Evolutionary conservation across 179 eudicot species (phyloP), one percentile per base, ranked within the genome.

Genomic region (Nepenthes alata): DNA sequence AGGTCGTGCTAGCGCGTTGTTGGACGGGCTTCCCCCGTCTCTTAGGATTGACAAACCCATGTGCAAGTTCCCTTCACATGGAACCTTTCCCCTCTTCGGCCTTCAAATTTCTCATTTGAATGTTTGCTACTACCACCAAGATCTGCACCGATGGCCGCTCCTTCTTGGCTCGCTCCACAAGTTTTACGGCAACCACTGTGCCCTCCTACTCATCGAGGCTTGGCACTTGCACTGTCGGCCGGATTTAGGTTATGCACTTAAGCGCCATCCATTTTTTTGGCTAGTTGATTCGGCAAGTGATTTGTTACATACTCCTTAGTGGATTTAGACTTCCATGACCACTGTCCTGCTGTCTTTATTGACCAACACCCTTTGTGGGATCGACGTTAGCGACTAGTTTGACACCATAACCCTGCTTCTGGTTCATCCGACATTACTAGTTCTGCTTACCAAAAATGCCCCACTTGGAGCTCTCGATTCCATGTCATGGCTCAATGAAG

Each of bases 221-320:
- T 68, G 73, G 73, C 77, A 49, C 73, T 68, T 74, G 72, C 76
- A 72, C 47, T 65, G 61, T 59, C 69, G 60, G 65, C 70, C 61
- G 70, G 61, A 66, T 70, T 45, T 70, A 70, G 69, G 74, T 70
- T 69, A 60, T 69, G 56, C 64, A 64, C 74, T 70, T 70, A 57
- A 68, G 61, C 61, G 55, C 72, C 72, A 68, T 68, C 72, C 72
- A 68, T 61, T 68, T 68, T 61, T 7, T 4, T 4, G 80, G 80
- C 77, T 76, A 72, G 77, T 76, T 76, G 80, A 76, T 76, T 72
- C 72, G 80, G 74, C 77, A 68, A 72, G 80, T 68, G 77, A 73
- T 73, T 68, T 73, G 73, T 73, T 75, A 75, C 75, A 71, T 75
- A 77, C 78, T 50, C 53, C 53, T 50, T 50, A 50, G 53, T 11